These are phyloP conservation scores for Phytopythium helicoides DNA, from an alignment of 352 stramenopile genomes.

Conservation along the genomic window DNA sequence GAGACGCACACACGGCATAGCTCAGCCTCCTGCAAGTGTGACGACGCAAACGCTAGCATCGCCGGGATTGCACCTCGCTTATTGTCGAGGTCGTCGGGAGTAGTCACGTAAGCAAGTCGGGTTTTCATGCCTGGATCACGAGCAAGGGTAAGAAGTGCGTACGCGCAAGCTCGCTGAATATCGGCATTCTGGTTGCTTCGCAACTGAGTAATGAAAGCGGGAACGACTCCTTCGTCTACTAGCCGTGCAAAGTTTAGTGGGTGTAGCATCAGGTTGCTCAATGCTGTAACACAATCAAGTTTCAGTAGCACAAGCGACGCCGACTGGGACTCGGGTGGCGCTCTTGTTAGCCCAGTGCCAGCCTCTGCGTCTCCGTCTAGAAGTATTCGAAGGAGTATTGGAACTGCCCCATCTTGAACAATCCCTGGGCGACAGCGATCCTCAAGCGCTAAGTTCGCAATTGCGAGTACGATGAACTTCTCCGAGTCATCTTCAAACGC, in stretches of 20 bases:
- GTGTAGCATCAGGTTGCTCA: slow-evolving; percentile 83
- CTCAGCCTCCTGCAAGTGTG: slow-evolving; percentile 51
- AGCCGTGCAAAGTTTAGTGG: slow-evolving; percentile 74
- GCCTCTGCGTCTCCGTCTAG: slow-evolving; percentile 5
- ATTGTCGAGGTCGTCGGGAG: slow-evolving; percentile 15
- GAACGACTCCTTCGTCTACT: slow-evolving; percentile 78
- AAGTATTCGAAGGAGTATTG: slow-evolving; percentile 53
- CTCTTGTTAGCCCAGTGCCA: background rate
- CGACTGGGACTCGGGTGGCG: background rate
- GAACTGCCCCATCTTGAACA: slow-evolving; percentile 60
- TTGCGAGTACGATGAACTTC: slow-evolving; percentile 54
- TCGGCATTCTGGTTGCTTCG: slow-evolving; percentile 27
- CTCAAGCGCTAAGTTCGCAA: slow-evolving; percentile 76
- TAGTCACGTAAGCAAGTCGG: slow-evolving; percentile 46
- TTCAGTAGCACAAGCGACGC: slow-evolving; percentile 48
- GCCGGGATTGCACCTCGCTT: slow-evolving; percentile 53
- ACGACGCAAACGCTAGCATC: slow-evolving; percentile 65
- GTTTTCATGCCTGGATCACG: slow-evolving; percentile 74
- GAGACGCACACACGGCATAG: slow-evolving; percentile 65
- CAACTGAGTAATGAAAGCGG: slow-evolving; percentile 58
- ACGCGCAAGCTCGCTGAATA: slow-evolving; percentile 77
- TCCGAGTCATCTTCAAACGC: slow-evolving; percentile 58
- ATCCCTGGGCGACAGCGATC: slow-evolving; percentile 60
- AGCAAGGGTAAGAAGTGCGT: slow-evolving; percentile 73
- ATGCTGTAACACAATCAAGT: slow-evolving; percentile 73